Conservation (phyloP, 2,329 filamentous ascomycete genomes). For the Apiospora arundinis region DNA sequence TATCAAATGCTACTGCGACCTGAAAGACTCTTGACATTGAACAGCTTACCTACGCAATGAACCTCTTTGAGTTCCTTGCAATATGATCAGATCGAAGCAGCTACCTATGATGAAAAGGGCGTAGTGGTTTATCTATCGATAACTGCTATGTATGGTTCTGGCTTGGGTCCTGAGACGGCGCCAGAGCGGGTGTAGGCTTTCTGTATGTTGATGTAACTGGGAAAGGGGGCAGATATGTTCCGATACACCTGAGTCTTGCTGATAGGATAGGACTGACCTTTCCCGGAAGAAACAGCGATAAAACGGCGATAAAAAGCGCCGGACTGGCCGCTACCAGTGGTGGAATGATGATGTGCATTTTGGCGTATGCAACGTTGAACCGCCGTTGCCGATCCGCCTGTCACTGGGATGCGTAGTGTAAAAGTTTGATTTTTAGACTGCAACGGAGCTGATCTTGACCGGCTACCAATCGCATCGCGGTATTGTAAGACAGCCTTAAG, state of each 20-base stretch:
- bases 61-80: not conserved
- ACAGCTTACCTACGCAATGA: not conserved
- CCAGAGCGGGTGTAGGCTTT: too few relatives aligned
- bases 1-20: too few relatives aligned
- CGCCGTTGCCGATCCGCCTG: constrained; percentile 12
- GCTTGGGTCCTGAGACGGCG: not conserved
- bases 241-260: not conserved
- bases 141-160: not conserved
- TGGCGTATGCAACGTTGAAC: not conserved
- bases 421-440: constrained; percentile 4
- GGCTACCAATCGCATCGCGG: not conserved
- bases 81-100: not conserved
- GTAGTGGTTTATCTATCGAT: not conserved
- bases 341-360: not conserved
- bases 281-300: not conserved
- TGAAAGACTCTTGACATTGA: not conserved
- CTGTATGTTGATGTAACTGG: not conserved
- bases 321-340: not conserved
- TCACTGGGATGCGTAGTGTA: not conserved
- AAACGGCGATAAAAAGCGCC: not conserved
- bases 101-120: not conserved
- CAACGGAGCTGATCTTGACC: not conserved
- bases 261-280: not conserved
- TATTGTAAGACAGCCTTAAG: not conserved
- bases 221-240: not conserved